These are phyloP conservation scores for Globisporangium sylvaticum DNA, from an alignment of 352 stramenopile genomes.

Conservation along the genomic window DNA sequence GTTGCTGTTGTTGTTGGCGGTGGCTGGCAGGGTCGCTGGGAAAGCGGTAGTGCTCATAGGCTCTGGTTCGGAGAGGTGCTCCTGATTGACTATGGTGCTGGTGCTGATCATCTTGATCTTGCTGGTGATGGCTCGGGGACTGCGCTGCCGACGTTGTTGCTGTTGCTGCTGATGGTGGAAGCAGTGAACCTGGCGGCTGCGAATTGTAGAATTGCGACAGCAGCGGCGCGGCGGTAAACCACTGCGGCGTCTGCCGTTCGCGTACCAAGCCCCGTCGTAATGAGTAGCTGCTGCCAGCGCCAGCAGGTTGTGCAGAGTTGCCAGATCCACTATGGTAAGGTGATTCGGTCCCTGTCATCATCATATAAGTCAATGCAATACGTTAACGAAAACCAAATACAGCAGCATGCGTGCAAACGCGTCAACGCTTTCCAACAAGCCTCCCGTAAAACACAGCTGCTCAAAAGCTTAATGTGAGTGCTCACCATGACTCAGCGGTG, in stretches of 20 bases:
- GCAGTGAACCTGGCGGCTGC: background rate
- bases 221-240: slow-evolving; percentile 15
- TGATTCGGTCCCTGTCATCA: background rate
- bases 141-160: background rate
- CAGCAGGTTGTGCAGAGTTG: background rate
- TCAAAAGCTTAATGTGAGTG: too few species aligned
- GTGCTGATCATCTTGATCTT: background rate
- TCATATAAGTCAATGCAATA: too few species aligned
- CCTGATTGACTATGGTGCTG: background rate
- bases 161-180: background rate
- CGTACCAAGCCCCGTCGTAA: background rate
- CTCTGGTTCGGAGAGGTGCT: background rate
- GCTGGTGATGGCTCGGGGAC: background rate
- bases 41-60: slow-evolving; percentile 4
- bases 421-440: too few species aligned
- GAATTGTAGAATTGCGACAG: slow-evolving; percentile 13
- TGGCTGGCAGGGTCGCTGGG: background rate
- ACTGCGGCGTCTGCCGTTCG: slow-evolving; percentile 14
- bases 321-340: background rate
- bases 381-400: background rate
- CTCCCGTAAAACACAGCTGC: too few species aligned
- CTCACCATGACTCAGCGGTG: background rate
- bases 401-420: background rate
- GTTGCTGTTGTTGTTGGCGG: background rate
- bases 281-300: background rate